Evolutionary conservation across 1,284 basidiomycete genomes (phyloP).

Genomic region (Schizophyllum commune): DNA sequence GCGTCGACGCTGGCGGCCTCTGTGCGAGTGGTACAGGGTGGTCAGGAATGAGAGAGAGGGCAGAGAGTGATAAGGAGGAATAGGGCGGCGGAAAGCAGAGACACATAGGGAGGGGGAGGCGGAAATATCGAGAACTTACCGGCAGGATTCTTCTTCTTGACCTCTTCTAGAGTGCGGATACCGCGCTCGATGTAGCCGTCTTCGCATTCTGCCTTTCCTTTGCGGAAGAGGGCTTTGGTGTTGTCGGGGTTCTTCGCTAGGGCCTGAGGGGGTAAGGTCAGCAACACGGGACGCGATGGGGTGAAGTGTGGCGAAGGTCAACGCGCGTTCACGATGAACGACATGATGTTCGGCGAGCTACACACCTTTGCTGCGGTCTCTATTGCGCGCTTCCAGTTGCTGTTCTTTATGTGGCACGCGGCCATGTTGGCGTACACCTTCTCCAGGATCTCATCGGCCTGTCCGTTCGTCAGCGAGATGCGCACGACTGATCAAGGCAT

Average conservation of each 20-base stretch:
- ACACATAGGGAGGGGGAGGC: background rate
- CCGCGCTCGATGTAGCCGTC: slow-evolving; percentile 69
- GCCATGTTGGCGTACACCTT: slow-evolving; percentile 79
- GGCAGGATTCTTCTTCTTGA: slow-evolving; percentile 51
- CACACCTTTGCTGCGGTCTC: slow-evolving; percentile 70
- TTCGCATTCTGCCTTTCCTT: slow-evolving; percentile 71
- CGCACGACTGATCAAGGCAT: background rate
- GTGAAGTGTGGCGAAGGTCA: background rate
- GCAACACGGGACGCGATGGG: background rate
- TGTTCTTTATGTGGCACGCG: slow-evolving; percentile 68
- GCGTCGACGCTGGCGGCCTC: slow-evolving; percentile 50
- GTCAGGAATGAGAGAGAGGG: too few species aligned
- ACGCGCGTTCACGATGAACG: too few species aligned
- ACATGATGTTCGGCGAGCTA: background rate
- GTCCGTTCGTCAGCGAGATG: background rate
- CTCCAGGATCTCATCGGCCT: slow-evolving; percentile 69
- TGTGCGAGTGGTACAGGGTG: slow-evolving; percentile 22
- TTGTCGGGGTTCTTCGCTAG: slow-evolving; percentile 66
- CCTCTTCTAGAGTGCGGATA: slow-evolving; percentile 50
- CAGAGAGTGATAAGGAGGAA: background rate
- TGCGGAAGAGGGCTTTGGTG: slow-evolving; percentile 70
- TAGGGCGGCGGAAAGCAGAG: too few species aligned
- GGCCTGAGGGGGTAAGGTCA: slow-evolving; percentile 34
- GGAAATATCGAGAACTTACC: slow-evolving; percentile 28
- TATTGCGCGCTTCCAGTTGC: slow-evolving; percentile 67